A percentile compares a stretch with the other conserved stretches of the same genome.
Evolutionary conservation across 164 flowering plant genomes (phyloP).

Genomic region (Cinnamomum micranthum): DNA sequence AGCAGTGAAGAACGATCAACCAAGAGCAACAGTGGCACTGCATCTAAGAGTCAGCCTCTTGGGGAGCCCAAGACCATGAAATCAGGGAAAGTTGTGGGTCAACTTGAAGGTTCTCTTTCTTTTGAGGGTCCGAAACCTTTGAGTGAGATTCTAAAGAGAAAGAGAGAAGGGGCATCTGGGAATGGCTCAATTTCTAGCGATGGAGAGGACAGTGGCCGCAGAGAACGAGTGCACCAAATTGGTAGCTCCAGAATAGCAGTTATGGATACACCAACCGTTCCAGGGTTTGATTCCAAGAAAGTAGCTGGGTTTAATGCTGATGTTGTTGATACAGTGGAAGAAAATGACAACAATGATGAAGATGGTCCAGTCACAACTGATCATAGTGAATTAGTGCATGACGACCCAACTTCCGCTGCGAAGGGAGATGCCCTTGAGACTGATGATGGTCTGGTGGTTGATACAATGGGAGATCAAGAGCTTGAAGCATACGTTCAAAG

Average conservation of each 20-base stretch:
- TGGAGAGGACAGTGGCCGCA: constrained; percentile 17
- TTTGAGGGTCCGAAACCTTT: constrained; percentile 90
- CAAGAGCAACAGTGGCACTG: neutral
- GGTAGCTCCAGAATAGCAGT: neutral
- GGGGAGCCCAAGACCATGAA: constrained; percentile 31
- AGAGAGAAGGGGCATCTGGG: constrained; percentile 45
- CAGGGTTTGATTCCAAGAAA: constrained; percentile 8
- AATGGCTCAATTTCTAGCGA: constrained; percentile 15
- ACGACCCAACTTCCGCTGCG: constrained; percentile 24
- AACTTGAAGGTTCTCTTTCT: constrained; percentile 37
- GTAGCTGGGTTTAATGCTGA: constrained; percentile 11
- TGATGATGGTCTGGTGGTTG: constrained; percentile 33
- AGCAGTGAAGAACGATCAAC: constrained; percentile 24
- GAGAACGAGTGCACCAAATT: too few relatives aligned
- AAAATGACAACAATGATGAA: constrained; percentile 12
- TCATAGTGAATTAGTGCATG: constrained; percentile 18
- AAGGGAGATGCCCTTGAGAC: constrained; percentile 26
- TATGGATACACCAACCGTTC: neutral
- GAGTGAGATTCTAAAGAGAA: constrained; percentile 71
- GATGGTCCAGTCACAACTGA: constrained; percentile 6
- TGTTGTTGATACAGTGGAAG: constrained; percentile 6
- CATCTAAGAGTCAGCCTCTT: constrained; percentile 12
- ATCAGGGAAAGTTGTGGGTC: constrained; percentile 21
- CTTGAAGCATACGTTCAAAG: constrained; percentile 37
- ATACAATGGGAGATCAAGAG: constrained; percentile 34